phyloP scores from a whole-genome alignment of 306 rosid species.

The Psophocarpus tetragonolobus region DNA sequence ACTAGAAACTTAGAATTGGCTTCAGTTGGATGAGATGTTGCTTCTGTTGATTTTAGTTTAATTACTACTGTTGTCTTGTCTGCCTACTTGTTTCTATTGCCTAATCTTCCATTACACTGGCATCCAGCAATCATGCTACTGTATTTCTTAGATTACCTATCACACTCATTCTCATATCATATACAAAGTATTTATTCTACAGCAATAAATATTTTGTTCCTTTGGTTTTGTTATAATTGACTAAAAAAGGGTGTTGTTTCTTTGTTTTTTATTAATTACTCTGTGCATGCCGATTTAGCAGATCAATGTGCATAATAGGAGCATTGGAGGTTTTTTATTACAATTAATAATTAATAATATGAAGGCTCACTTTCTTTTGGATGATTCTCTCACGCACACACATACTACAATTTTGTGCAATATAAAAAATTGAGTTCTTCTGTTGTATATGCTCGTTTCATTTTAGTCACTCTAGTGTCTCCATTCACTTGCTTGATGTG shows the following conservation, averaged over 20 bases:
- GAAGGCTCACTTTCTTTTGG: constrained; percentile 26
- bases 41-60: constrained; percentile 3
- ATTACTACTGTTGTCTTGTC: background rate
- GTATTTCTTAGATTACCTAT: background rate
- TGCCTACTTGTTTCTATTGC: background rate
- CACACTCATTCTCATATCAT: background rate
- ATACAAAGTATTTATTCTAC: background rate
- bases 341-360: background rate
- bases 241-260: background rate
- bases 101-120: background rate
- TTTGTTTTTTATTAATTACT: constrained; percentile 17
- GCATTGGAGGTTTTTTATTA: constrained; percentile 15
- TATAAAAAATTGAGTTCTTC: background rate
- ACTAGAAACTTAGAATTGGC: background rate
- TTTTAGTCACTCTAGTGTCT: background rate
- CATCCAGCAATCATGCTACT: background rate
- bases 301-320: background rate
- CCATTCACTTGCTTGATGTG: background rate
- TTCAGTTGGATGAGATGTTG: constrained; percentile 1
- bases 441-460: constrained; percentile 11
- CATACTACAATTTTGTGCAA: background rate
- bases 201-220: background rate
- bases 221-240: background rate
- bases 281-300: background rate
- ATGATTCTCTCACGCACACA: background rate